Evolutionary conservation across 2,329 filamentous ascomycete genomes (phyloP).

Genomic region (Cytospora leucostoma): DNA sequence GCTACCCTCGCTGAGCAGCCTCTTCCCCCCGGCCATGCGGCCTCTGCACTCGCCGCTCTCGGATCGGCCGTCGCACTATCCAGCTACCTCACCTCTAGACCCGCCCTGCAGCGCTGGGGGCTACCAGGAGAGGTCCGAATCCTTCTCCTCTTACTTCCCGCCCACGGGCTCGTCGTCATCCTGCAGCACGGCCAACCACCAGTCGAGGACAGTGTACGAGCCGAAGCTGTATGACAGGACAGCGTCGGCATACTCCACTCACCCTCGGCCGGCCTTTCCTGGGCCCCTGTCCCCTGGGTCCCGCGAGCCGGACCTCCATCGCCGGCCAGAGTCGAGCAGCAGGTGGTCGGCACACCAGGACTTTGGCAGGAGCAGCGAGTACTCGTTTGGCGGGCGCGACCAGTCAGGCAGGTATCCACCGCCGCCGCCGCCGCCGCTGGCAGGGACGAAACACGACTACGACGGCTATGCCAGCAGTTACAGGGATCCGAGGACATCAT

Average conservation of each 20-base stretch:
- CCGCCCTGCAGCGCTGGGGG: conserved; percentile 44
- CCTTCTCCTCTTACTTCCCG: conserved; percentile 52
- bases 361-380: conserved; percentile 43
- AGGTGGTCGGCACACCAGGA: conserved; percentile 47
- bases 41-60: conserved; percentile 49
- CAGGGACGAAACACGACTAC: conserved; percentile 38
- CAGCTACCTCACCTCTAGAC: conserved; percentile 50
- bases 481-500: conserved; percentile 9
- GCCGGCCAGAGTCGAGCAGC: conserved; percentile 38
- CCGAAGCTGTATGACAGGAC: conserved; percentile 46
- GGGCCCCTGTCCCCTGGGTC: conserved; percentile 49
- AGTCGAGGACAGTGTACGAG: conserved; percentile 51
- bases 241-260: conserved; percentile 37
- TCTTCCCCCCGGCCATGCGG: conserved; percentile 52
- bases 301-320: conserved; percentile 41
- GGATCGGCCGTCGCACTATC: conserved; percentile 47
- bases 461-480: conserved; percentile 32
- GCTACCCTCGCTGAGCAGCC: conserved; percentile 58
- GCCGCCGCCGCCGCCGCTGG: conserved; percentile 39
- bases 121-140: conserved; percentile 41
- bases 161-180: conserved; percentile 39
- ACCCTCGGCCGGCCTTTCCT: conserved; percentile 41
- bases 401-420: conserved; percentile 15
- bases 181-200: conserved; percentile 29
- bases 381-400: conserved; percentile 48